Percentiles rank a stretch among this genome's conserved stretches.
Conservation (phyloP, 1,139 yeast species). For the Hanseniaspora sp. region DNA sequence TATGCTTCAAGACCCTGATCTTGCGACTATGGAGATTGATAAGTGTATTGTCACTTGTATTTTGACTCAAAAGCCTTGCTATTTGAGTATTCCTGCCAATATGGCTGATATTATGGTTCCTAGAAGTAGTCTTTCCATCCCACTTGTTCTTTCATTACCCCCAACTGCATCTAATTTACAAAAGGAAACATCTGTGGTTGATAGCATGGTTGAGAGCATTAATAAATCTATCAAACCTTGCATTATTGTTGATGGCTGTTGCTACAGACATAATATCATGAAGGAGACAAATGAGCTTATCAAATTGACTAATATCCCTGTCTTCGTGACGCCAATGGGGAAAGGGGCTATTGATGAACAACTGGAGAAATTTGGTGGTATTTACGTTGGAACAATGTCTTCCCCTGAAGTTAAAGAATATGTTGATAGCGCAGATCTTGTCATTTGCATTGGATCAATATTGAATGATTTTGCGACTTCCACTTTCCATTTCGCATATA, state of each 20-base stretch:
- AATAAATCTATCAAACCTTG: constrained; percentile 51
- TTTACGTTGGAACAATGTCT: constrained; percentile 69
- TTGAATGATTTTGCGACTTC: constrained; percentile 81
- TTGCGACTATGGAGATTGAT: constrained; percentile 60
- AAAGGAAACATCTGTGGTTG: constrained; percentile 58
- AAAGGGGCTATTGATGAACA: constrained; percentile 67
- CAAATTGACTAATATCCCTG: constrained; percentile 64
- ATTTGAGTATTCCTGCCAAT: constrained; percentile 72
- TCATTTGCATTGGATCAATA: constrained; percentile 66
- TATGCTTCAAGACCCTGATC: constrained; percentile 44
- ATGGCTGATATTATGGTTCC: constrained; percentile 52
- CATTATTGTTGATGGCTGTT: constrained; percentile 77
- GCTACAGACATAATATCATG: constrained; percentile 54
- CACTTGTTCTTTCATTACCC: constrained; percentile 41
- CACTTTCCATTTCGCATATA: constrained; percentile 67
- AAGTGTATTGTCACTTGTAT: constrained; percentile 59
- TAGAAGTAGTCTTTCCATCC: constrained; percentile 41
- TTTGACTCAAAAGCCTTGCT: constrained; percentile 65
- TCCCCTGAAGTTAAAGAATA: constrained; percentile 64
- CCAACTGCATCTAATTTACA: constrained; percentile 49
- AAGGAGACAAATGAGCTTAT: constrained; percentile 35
- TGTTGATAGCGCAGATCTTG: constrained; percentile 65
- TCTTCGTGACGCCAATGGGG: constrained; percentile 85
- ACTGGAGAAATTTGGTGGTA: constrained; percentile 67
- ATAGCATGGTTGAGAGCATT: constrained; percentile 43